Conservation (phyloP, 805 yeast species). For the Tetrapisispora namnaoensis region DNA sequence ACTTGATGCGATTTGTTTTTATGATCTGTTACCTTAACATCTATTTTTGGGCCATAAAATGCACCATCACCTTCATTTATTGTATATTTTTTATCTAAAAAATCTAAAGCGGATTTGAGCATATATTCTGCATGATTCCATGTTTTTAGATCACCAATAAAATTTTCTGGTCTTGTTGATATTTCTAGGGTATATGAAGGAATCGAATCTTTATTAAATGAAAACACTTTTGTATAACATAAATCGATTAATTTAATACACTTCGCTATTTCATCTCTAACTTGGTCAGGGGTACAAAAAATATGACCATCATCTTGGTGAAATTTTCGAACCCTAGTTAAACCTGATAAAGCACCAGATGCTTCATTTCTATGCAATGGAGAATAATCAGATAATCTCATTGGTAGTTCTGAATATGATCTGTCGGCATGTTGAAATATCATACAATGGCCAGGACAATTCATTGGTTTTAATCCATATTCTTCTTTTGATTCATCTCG, state of each 20-base stretch:
- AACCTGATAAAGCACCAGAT: slow-evolving; percentile 87
- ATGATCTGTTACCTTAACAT: slow-evolving; percentile 71
- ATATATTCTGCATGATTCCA: slow-evolving; percentile 80
- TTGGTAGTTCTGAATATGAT: slow-evolving; percentile 92
- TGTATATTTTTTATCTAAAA: slow-evolving; percentile 50
- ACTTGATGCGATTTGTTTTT: slow-evolving; percentile 80
- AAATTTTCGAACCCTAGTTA: slow-evolving; percentile 97
- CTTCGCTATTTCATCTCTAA: slow-evolving; percentile 72
- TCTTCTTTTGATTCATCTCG: slow-evolving; percentile 32
- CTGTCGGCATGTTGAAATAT: slow-evolving; percentile 88
- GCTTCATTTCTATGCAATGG: slow-evolving; percentile 95
- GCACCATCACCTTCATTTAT: slow-evolving; percentile 93
- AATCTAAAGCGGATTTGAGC: slow-evolving; percentile 49
- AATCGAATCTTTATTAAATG: slow-evolving; percentile 9
- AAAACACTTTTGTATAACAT: slow-evolving; percentile 56
- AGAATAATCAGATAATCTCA: slow-evolving; percentile 98
- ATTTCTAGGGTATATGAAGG: slow-evolving; percentile 35
- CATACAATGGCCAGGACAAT: slow-evolving; percentile 88
- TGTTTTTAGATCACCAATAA: slow-evolving; percentile 61
- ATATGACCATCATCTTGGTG: slow-evolving; percentile 99
- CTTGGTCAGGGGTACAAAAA: slow-evolving; percentile 89
- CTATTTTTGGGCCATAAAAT: slow-evolving; percentile 93
- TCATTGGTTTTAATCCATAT: slow-evolving; percentile 89
- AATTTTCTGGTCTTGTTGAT: slow-evolving; percentile 79
- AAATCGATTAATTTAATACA: slow-evolving; percentile 66